Conservation (phyloP, 2,329 filamentous ascomycete genomes). For the Escovopsis sp. region DNA sequence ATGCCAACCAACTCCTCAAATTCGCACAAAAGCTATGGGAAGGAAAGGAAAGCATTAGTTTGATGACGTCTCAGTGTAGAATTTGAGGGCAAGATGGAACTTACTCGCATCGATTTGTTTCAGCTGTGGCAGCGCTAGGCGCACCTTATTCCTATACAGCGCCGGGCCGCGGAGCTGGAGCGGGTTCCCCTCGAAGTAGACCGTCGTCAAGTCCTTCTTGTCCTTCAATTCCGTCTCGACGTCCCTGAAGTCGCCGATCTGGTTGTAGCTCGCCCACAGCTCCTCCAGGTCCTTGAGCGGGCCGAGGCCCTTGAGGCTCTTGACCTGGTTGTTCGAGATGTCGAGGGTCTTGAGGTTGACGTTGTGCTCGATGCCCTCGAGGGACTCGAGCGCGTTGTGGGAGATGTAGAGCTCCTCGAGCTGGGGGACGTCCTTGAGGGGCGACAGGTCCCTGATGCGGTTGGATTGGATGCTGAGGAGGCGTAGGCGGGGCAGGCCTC, state of each 20-base stretch:
- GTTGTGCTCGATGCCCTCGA: slow-evolving; percentile 58
- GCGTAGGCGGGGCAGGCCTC: slow-evolving; percentile 61
- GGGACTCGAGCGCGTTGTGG: slow-evolving; percentile 72
- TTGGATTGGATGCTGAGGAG: slow-evolving; percentile 94
- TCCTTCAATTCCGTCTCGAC: slow-evolving; percentile 64
- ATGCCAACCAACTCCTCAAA: slow-evolving; percentile 1
- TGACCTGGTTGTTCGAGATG: slow-evolving; percentile 75
- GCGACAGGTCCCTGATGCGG: slow-evolving; percentile 64
- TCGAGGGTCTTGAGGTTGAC: slow-evolving; percentile 63
- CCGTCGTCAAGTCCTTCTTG: slow-evolving; percentile 69
- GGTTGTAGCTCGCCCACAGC: slow-evolving; percentile 87
- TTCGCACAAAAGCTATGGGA: slow-evolving; percentile 6
- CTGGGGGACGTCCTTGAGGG: slow-evolving; percentile 55
- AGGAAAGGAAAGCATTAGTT: neutral
- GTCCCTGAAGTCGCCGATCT: slow-evolving; percentile 64
- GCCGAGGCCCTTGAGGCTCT: slow-evolving; percentile 57
- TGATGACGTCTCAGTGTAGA: neutral
- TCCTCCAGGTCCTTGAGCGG: slow-evolving; percentile 64
- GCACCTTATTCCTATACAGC: slow-evolving; percentile 86
- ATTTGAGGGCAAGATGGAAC: slow-evolving; percentile 25
- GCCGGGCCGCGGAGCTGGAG: slow-evolving; percentile 67
- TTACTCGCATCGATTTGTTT: slow-evolving; percentile 94
- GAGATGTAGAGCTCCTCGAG: slow-evolving; percentile 93
- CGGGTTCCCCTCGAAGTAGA: slow-evolving; percentile 94
- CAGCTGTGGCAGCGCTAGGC: slow-evolving; percentile 72